These are phyloP conservation scores for Metrosideros polymorpha DNA, from an alignment of 441 rosid genomes.

Conservation along the genomic window DNA sequence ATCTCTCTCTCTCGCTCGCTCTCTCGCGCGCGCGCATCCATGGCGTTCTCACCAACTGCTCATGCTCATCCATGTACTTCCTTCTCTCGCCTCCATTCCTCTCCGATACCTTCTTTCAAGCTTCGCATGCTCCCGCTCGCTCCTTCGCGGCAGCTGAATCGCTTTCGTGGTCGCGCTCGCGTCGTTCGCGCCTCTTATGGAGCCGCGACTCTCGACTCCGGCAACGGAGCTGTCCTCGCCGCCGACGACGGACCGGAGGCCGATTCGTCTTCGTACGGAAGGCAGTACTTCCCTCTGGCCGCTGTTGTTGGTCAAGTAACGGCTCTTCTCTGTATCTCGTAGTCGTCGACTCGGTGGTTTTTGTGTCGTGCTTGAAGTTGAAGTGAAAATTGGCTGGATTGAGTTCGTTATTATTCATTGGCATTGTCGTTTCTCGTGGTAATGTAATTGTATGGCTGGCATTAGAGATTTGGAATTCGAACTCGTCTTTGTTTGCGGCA, in stretches of 20 bases:
- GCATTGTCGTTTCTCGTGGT: background rate
- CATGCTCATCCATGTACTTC: background rate
- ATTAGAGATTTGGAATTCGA: background rate
- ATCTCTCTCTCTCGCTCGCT: background rate
- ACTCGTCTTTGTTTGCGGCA: background rate
- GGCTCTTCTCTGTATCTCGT: background rate
- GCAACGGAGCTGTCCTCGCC: constrained; percentile 42
- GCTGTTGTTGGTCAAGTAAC: constrained; percentile 94
- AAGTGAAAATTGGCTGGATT: background rate
- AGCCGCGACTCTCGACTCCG: constrained; percentile 38
- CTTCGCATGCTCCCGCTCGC: constrained; percentile 17
- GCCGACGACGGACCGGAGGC: constrained; percentile 11
- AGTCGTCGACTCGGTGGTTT: background rate
- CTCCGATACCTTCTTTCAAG: constrained; percentile 9
- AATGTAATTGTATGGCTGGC: background rate
- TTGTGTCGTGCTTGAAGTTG: background rate
- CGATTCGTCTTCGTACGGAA: constrained; percentile 41
- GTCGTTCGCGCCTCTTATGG: constrained; percentile 6
- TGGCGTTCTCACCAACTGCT: constrained; percentile 26
- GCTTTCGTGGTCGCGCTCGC: constrained; percentile 18
- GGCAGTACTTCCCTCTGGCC: constrained; percentile 83
- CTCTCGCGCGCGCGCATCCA: background rate
- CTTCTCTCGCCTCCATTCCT: constrained; percentile 11
- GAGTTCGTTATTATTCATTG: background rate
- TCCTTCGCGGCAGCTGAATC: constrained; percentile 6